Percentiles rank a stretch among this genome's conserved stretches.
Conservation (phyloP, 169 alveolate genomes). For the Plasmodium reichenowi region DNA sequence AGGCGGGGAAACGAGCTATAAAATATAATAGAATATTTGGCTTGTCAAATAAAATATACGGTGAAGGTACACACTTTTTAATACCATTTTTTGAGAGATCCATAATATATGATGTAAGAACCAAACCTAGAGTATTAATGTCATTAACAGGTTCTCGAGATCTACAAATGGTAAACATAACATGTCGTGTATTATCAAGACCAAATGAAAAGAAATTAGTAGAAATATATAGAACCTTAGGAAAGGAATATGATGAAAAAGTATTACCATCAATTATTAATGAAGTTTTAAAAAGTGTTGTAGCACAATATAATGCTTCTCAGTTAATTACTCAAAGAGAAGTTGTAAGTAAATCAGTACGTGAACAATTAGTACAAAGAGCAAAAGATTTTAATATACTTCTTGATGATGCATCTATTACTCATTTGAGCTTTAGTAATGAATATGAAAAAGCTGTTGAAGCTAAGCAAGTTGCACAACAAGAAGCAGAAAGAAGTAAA, state of each 20-base stretch:
- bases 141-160: constrained; percentile 96
- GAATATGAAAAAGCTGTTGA: constrained; percentile 97
- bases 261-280: constrained; percentile 97
- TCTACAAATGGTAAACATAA: constrained; percentile 72
- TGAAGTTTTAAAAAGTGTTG: constrained; percentile 96
- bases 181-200: constrained; percentile 96
- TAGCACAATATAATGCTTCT: constrained; percentile 97
- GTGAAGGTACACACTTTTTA: constrained; percentile 97
- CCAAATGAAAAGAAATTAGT: constrained; percentile 92
- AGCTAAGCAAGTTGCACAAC: constrained; percentile 98
- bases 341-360: constrained; percentile 90
- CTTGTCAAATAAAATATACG: constrained; percentile 85
- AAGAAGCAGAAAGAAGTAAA: constrained; percentile 98
- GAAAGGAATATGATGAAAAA: constrained; percentile 96
- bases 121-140: constrained; percentile 93
- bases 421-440: constrained; percentile 92
- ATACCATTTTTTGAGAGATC: constrained; percentile 97
- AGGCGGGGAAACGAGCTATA: constrained; percentile 96
- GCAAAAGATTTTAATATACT: constrained; percentile 96
- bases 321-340: constrained; percentile 97
- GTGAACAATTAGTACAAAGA: constrained; percentile 94
- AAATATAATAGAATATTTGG: constrained; percentile 91
- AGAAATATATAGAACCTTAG: constrained; percentile 90
- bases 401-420: constrained; percentile 96
- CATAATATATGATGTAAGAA: constrained; percentile 94